A percentile compares a stretch with the other conserved stretches of the same genome.
Conservation (phyloP, 495 filamentous ascomycete species). For the Daldinia grandis region DNA sequence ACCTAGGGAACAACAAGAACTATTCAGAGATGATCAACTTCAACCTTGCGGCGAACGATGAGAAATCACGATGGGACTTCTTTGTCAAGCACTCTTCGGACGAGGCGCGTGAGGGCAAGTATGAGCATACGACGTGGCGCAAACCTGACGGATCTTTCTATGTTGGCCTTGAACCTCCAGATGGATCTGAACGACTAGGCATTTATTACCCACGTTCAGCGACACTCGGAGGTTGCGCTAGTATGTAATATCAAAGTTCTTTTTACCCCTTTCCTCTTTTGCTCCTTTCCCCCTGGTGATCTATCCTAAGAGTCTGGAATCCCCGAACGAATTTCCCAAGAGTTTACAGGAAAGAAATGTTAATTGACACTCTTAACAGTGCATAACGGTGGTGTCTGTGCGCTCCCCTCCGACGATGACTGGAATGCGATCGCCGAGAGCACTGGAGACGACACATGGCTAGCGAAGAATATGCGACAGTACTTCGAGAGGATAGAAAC, state of each 20-base stretch:
- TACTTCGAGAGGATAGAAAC: slow-evolving; percentile 56
- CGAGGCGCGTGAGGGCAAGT: slow-evolving; percentile 50
- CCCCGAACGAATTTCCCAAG: not conserved
- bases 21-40: slow-evolving; percentile 53
- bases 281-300: not conserved
- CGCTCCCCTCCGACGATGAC: slow-evolving; percentile 54
- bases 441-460: slow-evolving; percentile 57
- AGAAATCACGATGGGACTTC: slow-evolving; percentile 61
- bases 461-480: slow-evolving; percentile 56
- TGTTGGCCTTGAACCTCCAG: slow-evolving; percentile 55
- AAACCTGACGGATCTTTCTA: slow-evolving; percentile 57
- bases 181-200: slow-evolving; percentile 53
- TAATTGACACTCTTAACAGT: slow-evolving; percentile 15
- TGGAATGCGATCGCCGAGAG: slow-evolving; percentile 56
- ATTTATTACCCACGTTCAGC: slow-evolving; percentile 59
- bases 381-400: slow-evolving; percentile 57
- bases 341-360: not conserved
- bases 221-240: slow-evolving; percentile 59
- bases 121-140: slow-evolving; percentile 56
- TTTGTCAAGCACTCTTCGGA: slow-evolving; percentile 62
- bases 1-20: slow-evolving; percentile 62
- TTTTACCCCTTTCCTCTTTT: not conserved
- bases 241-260: slow-evolving; percentile 2
- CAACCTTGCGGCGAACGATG: slow-evolving; percentile 56
- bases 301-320: not conserved